Evolutionary conservation across 2,329 filamentous ascomycete genomes (phyloP), one percentile per base, ranked within the genome.

Genomic region (Neopestalotiopsis sp.): DNA sequence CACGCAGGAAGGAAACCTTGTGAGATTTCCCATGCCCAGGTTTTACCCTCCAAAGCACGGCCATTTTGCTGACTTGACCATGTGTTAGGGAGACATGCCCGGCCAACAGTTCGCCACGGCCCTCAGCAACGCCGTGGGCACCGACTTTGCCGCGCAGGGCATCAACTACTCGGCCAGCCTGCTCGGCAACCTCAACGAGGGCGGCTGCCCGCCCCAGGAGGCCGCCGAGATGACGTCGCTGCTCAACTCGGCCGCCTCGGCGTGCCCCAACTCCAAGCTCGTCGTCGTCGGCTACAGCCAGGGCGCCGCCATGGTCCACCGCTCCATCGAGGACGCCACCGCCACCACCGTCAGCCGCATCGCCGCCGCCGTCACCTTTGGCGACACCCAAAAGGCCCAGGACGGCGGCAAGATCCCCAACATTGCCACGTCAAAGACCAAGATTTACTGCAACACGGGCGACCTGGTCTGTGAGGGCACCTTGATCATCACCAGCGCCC

Each of bases 391-490:
- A 66, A 77, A 75, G 17, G 17, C 68, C 28, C 76, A 78, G 68
- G 76, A 79, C 66, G 63, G 69, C 14, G 77, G 73, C 13, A 68
- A 69, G n/a, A 77, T 81, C 53, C 77, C 76, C 34, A 74, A 72
- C 58, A 79, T 76, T 67, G 74, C 76, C 24, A 67, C 68, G 61
- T 64, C 64, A 59, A 66, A 77, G 66, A 74, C 76, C 1, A 68
- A 83, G 75, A 82, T 84, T 40, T 83, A 83, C 59, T 88, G 86
- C 71, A 81, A 84, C 56, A n/a, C 63, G 9, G 85, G 83, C 0
- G 86, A 88, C 73, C 77, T 82, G 13, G 85, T 89, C 10, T 88
- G 86, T 68, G 67, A 74, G 9, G 83, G 85, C 58, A 82, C 82
- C 0, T 72, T 80, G 32, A 76, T 80, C 68, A 76, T 81, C 12